phyloP scores from a whole-genome alignment of 306 rosid genomes.

The cucumber (Cucumis sativus) region Cucumber_9930_V3 NC_026661.2:13344501-13345000 shows the following conservation, averaged over 20 bases:
- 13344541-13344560: slow-evolving; percentile 36
- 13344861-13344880: slow-evolving; percentile 18
- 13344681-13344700: slow-evolving; percentile 42
- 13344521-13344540: slow-evolving; percentile 45
- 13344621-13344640: slow-evolving; percentile 36
- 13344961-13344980: slow-evolving; percentile 31
- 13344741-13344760: slow-evolving; percentile 33
- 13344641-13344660: slow-evolving; percentile 33
- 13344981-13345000: slow-evolving; percentile 43
- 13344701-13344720: slow-evolving; percentile 35
- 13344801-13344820: slow-evolving; percentile 33
- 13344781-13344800: slow-evolving; percentile 54
- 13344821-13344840: slow-evolving; percentile 49
- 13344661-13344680: slow-evolving; percentile 33
- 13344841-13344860: slow-evolving; percentile 26
- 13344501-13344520: slow-evolving; percentile 49
- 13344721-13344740: slow-evolving; percentile 39
- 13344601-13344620: slow-evolving; percentile 24
- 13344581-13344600: slow-evolving; percentile 34
- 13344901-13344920: slow-evolving; percentile 30
- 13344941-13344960: slow-evolving; percentile 36
- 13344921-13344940: slow-evolving; percentile 34
- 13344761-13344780: slow-evolving; percentile 32
- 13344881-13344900: slow-evolving; percentile 47
- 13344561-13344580: slow-evolving; percentile 38